Evolutionary conservation across 164 flowering plant species (phyloP).

Genomic region (Magnolia kwangsiensis): DNA sequence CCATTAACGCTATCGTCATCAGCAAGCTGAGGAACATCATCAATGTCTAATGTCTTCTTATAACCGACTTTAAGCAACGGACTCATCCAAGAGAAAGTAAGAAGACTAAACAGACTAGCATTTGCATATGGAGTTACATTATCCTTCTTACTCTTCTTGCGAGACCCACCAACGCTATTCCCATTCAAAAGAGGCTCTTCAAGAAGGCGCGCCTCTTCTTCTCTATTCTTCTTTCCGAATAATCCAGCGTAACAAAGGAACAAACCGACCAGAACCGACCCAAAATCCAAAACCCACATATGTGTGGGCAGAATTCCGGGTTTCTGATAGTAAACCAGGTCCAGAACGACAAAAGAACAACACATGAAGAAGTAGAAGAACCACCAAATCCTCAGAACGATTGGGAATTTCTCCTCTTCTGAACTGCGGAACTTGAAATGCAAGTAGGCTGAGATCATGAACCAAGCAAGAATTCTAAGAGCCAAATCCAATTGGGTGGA

Average conservation of each 20-base stretch:
- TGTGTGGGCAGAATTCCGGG: constrained; percentile 10
- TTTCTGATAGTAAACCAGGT: constrained; percentile 12
- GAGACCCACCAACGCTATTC: constrained; percentile 3
- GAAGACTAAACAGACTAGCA: constrained; percentile 30
- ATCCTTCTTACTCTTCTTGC: constrained; percentile 6
- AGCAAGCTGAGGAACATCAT: constrained; percentile 45
- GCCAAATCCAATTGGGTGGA: constrained; percentile 22
- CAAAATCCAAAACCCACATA: constrained; percentile 23
- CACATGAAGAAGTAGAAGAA: constrained; percentile 21
- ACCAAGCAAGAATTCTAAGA: constrained; percentile 28
- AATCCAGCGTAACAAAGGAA: constrained; percentile 22
- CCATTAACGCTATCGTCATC: constrained; percentile 23
- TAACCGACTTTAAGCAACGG: constrained; percentile 33
- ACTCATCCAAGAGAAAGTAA: constrained; percentile 48
- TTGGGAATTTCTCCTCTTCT: constrained; percentile 13
- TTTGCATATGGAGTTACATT: constrained; percentile 26
- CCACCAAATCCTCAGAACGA: constrained; percentile 34
- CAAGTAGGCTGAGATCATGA: constrained; percentile 26
- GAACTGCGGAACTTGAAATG: constrained; percentile 18
- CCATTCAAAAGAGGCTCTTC: constrained; percentile 29
- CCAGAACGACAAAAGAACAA: constrained; percentile 19
- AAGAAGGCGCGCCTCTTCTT: constrained; percentile 12
- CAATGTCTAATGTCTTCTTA: constrained; percentile 37
- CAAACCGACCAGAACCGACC: constrained; percentile 12
- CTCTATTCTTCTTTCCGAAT: constrained; percentile 13